A percentile compares a stretch with the other conserved stretches of the same genome.
These are phyloP conservation scores for Yamadazyma trypodendri DNA, from an alignment of 1,139 yeast species.

Conservation along the genomic window DNA sequence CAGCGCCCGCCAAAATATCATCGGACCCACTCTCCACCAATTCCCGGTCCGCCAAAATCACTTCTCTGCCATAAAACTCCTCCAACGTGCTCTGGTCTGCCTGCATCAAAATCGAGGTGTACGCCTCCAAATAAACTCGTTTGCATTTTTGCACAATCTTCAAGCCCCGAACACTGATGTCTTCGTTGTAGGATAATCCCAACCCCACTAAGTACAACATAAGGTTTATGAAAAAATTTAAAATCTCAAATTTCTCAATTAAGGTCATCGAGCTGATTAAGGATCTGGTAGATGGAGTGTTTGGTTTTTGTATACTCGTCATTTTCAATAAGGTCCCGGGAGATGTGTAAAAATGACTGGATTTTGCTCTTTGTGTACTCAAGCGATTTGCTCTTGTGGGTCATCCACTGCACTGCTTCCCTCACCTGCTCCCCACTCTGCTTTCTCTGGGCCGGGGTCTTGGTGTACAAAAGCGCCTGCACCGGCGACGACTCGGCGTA, in stretches of 20 bases:
- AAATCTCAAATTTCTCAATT: no score
- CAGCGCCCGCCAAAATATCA: conserved; percentile 72
- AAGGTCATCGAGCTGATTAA: conserved; percentile 12
- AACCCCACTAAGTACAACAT: conserved; percentile 92
- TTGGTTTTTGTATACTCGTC: conserved; percentile 6
- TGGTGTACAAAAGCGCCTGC: conserved; percentile 21
- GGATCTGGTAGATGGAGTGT: conserved; percentile 7
- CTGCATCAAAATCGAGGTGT: conserved; percentile 93
- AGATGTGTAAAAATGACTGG: conserved; percentile 19
- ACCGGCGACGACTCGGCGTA: conserved; percentile 20
- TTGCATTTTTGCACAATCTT: conserved; percentile 80
- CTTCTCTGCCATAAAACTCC: conserved; percentile 79
- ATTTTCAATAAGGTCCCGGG: conserved; percentile 16
- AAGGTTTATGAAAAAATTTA: background rate
- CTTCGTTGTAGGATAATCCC: conserved; percentile 85
- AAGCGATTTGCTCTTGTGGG: conserved; percentile 20
- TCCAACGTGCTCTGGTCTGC: conserved; percentile 71
- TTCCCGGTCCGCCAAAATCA: conserved; percentile 90
- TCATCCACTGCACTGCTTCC: conserved; percentile 24
- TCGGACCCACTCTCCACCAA: conserved; percentile 90
- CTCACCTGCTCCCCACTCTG: conserved; percentile 15
- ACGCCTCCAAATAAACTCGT: conserved; percentile 90
- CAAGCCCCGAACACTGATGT: conserved; percentile 92
- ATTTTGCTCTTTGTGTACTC: conserved; percentile 22
- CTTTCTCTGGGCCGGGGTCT: conserved; percentile 20